Percentiles rank a stretch among this genome's conserved stretches.
Conservation (phyloP, 2,329 filamentous ascomycete genomes). For the Tolypocladium album region DNA sequence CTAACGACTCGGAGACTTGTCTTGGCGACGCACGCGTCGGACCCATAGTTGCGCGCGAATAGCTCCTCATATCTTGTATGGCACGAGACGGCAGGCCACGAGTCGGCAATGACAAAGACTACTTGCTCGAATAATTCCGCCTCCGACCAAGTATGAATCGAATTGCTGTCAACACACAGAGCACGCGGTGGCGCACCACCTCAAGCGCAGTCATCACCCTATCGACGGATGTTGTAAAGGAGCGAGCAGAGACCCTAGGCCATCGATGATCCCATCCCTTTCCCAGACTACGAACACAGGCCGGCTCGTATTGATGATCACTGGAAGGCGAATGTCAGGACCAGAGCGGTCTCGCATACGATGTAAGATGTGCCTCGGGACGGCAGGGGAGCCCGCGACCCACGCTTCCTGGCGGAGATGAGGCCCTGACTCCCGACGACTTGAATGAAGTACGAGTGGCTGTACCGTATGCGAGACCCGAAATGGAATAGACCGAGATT, state of each 20-base stretch:
- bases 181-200: not conserved
- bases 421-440: not conserved
- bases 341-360: not conserved
- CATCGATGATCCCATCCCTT: not conserved
- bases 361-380: not conserved
- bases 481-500: not conserved
- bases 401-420: not conserved
- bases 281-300: not conserved
- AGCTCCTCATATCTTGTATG: not conserved
- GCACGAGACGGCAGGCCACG: not conserved
- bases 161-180: not conserved
- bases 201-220: not conserved
- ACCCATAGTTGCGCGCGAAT: not conserved
- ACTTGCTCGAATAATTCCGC: too few relatives aligned
- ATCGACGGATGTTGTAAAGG: not conserved
- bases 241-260: not conserved
- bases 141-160: too few relatives aligned
- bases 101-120: too few relatives aligned
- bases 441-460: not conserved
- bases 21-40: not conserved
- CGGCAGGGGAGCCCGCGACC: not conserved
- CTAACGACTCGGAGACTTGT: not conserved
- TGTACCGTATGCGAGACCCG: not conserved
- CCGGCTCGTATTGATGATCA: not conserved
- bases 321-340: not conserved